Conservation (phyloP, 2,329 filamentous ascomycete genomes). For the Bipolaris oryzae region DNA sequence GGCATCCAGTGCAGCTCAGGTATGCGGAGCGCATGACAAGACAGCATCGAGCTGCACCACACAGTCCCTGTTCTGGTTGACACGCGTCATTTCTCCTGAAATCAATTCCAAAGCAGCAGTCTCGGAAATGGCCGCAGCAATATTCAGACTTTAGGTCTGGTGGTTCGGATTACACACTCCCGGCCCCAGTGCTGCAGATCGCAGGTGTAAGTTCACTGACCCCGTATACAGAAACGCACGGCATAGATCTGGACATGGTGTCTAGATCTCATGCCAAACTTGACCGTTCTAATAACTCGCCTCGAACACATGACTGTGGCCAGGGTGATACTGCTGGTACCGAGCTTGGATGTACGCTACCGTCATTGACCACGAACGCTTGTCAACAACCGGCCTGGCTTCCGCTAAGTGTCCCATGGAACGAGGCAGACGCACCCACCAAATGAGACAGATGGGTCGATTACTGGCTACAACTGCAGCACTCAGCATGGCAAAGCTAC, state of each 20-base stretch:
- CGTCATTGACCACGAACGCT: conserved; percentile 6
- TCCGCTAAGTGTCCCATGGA: conserved; percentile 8
- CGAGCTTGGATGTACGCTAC: conserved; percentile 1
- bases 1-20: conserved; percentile 5
- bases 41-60: conserved; percentile 7
- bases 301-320: background rate
- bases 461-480: background rate
- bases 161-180: conserved; percentile 2
- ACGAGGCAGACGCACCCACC: background rate
- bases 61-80: background rate
- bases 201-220: background rate
- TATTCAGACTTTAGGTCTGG: conserved; percentile 1
- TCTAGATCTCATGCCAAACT: background rate
- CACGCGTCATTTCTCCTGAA: conserved; percentile 7
- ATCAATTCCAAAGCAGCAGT: background rate
- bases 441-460: conserved; percentile 1
- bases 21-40: background rate
- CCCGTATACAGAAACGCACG: background rate
- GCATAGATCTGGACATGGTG: background rate
- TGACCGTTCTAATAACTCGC: conserved; percentile 1
- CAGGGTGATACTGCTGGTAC: background rate
- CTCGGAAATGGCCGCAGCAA: background rate
- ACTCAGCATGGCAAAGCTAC: background rate
- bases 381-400: background rate
- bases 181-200: conserved; percentile 5